phyloP scores from a whole-genome alignment of 192 early-diverging fungal species.

The Linnemannia exigua region DNA sequence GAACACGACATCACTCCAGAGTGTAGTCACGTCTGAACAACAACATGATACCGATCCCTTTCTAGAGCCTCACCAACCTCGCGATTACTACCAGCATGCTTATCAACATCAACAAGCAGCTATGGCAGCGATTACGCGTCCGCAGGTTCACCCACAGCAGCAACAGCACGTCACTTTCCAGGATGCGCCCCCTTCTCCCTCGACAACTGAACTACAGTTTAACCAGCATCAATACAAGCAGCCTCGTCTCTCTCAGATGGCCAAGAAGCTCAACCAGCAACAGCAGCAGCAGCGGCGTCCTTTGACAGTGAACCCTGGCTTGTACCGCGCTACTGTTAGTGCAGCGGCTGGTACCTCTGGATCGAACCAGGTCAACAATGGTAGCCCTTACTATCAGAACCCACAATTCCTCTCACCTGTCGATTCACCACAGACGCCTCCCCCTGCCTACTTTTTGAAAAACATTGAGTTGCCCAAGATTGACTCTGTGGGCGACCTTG shows the following conservation, averaged over 20 bases:
- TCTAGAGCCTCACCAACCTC: constrained; percentile 18
- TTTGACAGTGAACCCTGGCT: constrained; percentile 12
- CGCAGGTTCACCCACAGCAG: neutral
- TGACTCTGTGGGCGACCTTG: constrained; percentile 33
- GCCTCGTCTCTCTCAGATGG: constrained; percentile 1
- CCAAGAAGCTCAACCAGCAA: constrained; percentile 12
- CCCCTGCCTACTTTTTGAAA: constrained; percentile 43
- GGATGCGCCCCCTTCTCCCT: constrained; percentile 1
- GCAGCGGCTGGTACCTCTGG: neutral
- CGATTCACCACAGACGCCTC: constrained; percentile 44
- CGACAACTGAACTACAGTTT: neutral
- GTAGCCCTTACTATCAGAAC: constrained; percentile 33
- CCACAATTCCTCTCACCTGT: constrained; percentile 39
- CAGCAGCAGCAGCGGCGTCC: constrained; percentile 2
- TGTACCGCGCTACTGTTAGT: constrained; percentile 2
- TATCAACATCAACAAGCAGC: neutral
- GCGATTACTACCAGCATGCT: neutral
- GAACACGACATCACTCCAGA: neutral
- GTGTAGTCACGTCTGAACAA: neutral
- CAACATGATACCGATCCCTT: constrained; percentile 11
- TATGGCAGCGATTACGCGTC: neutral
- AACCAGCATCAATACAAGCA: constrained; percentile 39
- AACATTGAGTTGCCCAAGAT: constrained; percentile 41
- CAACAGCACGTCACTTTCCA: constrained; percentile 31
- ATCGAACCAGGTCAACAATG: constrained; percentile 25